phyloP scores from a whole-genome alignment of 2,329 filamentous ascomycete species.

The Nemania sp. region DNA sequence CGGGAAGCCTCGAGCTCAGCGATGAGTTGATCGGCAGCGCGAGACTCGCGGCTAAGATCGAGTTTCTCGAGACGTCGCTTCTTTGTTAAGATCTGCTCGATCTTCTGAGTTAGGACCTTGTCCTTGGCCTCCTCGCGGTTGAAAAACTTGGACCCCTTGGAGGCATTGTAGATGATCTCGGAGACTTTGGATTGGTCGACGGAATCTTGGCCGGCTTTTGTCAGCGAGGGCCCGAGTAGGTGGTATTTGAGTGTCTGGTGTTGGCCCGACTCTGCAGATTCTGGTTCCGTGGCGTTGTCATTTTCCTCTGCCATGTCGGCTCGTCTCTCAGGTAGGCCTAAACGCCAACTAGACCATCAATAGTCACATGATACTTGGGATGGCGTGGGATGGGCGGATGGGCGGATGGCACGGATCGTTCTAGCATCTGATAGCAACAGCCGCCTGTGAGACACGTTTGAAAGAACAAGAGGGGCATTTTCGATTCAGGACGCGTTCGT shows the following conservation, averaged over 20 bases:
- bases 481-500: constrained; percentile 25
- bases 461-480: constrained; percentile 23
- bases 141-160: constrained; percentile 97
- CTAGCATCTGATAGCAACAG: too few species aligned
- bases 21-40: constrained; percentile 84
- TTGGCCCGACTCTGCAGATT: constrained; percentile 35
- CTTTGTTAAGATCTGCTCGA: constrained; percentile 79
- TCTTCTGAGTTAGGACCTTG: constrained; percentile 85
- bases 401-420: not conserved
- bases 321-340: not conserved
- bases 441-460: constrained; percentile 20
- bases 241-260: constrained; percentile 84
- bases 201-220: constrained; percentile 90
- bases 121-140: constrained; percentile 88
- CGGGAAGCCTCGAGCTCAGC: constrained; percentile 80
- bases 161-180: constrained; percentile 96
- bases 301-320: constrained; percentile 31
- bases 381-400: too few species aligned
- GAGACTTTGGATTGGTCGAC: constrained; percentile 97
- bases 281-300: constrained; percentile 23
- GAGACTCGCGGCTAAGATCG: constrained; percentile 78
- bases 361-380: constrained; percentile 27
- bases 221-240: constrained; percentile 88
- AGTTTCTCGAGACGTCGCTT: constrained; percentile 80
- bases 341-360: constrained; percentile 1